Conservation (phyloP, 345 rosid species). For the Arabis hirsuta region DNA sequence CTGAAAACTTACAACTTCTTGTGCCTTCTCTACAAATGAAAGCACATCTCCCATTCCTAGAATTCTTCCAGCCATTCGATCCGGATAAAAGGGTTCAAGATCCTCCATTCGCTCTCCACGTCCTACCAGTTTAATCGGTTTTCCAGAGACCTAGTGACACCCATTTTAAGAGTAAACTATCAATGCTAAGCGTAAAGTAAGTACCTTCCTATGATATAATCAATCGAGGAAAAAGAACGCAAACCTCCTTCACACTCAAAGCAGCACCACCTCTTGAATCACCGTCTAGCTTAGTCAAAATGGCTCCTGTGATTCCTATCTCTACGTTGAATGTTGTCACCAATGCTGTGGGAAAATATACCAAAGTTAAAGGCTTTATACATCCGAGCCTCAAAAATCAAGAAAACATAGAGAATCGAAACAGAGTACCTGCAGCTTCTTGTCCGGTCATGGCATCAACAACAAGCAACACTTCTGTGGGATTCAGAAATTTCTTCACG, state of each 20-base stretch:
- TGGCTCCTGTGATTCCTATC: slow-evolving; percentile 99
- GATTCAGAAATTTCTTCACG: slow-evolving; percentile 81
- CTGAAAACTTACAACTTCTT: slow-evolving; percentile 80
- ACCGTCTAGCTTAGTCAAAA: slow-evolving; percentile 96
- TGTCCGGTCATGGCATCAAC: slow-evolving; percentile 99
- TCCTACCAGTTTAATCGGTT: slow-evolving; percentile 95
- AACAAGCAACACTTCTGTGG: slow-evolving; percentile 92
- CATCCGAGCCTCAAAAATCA: background rate
- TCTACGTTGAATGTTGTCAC: slow-evolving; percentile 95
- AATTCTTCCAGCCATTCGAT: slow-evolving; percentile 97
- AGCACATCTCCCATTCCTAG: slow-evolving; percentile 99
- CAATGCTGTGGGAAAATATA: slow-evolving; percentile 57
- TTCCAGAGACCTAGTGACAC: slow-evolving; percentile 80
- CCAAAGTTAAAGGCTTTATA: slow-evolving; percentile 3
- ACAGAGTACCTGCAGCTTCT: slow-evolving; percentile 87
- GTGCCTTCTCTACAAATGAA: slow-evolving; percentile 96
- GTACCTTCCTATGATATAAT: background rate
- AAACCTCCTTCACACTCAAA: slow-evolving; percentile 95
- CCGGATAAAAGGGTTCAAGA: slow-evolving; percentile 98
- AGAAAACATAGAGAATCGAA: background rate
- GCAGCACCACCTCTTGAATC: slow-evolving; percentile 99
- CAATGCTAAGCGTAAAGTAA: background rate
- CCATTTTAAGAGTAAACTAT: slow-evolving; percentile 27
- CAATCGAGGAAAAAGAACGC: slow-evolving; percentile 22
- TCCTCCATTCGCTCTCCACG: slow-evolving; percentile 98